Base-by-base conservation (phyloP, 345 rosid species). In the Abelmoschus esculentus region DNA sequence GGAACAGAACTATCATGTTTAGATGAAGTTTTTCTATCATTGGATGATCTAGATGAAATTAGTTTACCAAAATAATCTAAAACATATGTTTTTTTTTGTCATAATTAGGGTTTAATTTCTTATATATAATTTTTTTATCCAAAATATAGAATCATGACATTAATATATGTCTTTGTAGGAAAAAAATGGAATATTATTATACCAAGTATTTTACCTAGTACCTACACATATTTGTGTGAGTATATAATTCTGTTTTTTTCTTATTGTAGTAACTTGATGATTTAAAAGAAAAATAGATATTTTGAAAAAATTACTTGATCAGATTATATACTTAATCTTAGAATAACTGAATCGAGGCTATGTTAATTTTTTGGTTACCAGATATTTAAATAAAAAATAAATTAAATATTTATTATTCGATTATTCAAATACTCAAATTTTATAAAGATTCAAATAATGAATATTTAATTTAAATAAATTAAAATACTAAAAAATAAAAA, bases 1-100 rank as follows among this genome's bases (percentile, higher is more conserved):
- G 88, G 86, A 71, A 70, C 82, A 28, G 95, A 89, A 65, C 92
- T 93, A 13, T 93, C 98, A 19, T 87, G 97, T 73, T 82, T 93
- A 77, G 98, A 91, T 70, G 98, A 93, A 85, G 96, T 93, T 22
- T 93, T 93, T 74, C 77, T 93, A 70, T 90, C 97, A 7, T 73
- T 93, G 75, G 98, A 93, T 57, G 98, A 93, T 76, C 86, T 90
- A 29, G 97, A 90, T 62, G 98, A 93, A 80, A 90, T 93, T 66
- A 90, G 96, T 80, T 82, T 88, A 76, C 93, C 97, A 12, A 82
- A 81, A 31, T 82, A 81, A 67, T 36, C 1, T 6, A 36, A 36
- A 11, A 54, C 6, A 56, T 56, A 8, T 26, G 2, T 29, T 1
- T 22, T 5, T 2, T 4, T n/a, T 47, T 13, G 29, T 53, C 47